Conservation (phyloP, 345 rosid species). For the Bretschneidera sinensis region DNA sequence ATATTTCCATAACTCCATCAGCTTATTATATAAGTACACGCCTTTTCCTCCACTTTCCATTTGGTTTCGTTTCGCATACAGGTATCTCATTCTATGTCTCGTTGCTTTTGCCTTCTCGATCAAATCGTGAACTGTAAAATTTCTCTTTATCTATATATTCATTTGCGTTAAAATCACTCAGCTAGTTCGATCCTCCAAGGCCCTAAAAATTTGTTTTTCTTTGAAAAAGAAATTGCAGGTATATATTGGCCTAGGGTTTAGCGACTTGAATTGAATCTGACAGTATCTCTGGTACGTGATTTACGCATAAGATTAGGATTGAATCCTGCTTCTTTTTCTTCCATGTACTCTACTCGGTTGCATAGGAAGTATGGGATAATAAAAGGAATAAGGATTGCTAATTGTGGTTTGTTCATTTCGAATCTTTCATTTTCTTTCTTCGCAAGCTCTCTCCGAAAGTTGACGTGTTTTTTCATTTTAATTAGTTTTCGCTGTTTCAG, state of each 20-base stretch:
- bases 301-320: not conserved
- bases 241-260: constrained; percentile 8
- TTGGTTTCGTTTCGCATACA: not conserved
- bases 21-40: too few species aligned
- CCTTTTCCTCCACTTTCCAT: not conserved
- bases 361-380: not conserved
- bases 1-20: too few species aligned
- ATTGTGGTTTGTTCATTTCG: too few species aligned
- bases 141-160: not conserved
- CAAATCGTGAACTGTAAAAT: not conserved
- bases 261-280: not conserved
- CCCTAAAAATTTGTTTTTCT: not conserved
- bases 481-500: not conserved
- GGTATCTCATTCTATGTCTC: not conserved
- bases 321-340: not conserved
- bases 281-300: constrained; percentile 3
- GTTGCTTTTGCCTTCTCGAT: not conserved
- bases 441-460: too few species aligned
- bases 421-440: too few species aligned
- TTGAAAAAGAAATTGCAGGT: not conserved
- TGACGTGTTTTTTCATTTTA: too few species aligned
- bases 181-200: too few species aligned
- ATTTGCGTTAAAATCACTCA: not conserved
- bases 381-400: too few species aligned
- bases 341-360: not conserved